Percentiles rank a stretch among this genome's conserved stretches.
phyloP scores from a whole-genome alignment of 495 filamentous ascomycete genomes.

The Poronia punctata region DNA sequence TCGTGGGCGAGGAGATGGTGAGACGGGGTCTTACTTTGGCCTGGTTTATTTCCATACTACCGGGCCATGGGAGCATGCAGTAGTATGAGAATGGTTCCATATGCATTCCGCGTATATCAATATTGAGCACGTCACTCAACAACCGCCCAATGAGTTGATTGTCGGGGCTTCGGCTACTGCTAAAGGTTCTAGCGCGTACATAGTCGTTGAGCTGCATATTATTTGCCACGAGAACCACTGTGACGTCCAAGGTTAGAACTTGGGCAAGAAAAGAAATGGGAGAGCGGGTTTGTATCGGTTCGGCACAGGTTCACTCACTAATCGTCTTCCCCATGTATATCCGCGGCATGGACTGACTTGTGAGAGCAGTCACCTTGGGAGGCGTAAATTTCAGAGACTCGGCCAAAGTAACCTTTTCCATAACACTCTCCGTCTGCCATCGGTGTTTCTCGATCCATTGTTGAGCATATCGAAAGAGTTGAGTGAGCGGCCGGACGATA shows the following conservation, averaged over 20 bases:
- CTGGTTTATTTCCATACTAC: neutral
- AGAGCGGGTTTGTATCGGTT: neutral
- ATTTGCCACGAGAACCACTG: slow-evolving; percentile 3
- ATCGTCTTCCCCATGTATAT: neutral
- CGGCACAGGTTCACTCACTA: neutral
- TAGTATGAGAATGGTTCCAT: slow-evolving; percentile 8
- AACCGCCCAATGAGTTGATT: slow-evolving; percentile 1
- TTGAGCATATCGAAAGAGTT: no score
- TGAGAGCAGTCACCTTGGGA: neutral
- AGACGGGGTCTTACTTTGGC: slow-evolving; percentile 9
- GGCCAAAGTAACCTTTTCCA: neutral
- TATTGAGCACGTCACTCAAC: neutral
- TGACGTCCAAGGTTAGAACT: no score
- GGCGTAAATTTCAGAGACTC: neutral
- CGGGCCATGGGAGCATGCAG: slow-evolving; percentile 6
- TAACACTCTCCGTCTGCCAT: no score
- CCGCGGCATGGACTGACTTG: neutral
- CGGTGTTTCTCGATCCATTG: no score
- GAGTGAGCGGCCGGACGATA: no score
- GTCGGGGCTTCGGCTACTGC: neutral
- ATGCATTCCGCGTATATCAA: neutral
- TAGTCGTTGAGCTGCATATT: slow-evolving; percentile 6
- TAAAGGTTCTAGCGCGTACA: neutral
- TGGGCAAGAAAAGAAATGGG: no score
- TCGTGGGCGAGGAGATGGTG: no score